Evolutionary conservation across 352 stramenopile genomes (phyloP).

Genomic region (Thalassiosira hispida): DNA sequence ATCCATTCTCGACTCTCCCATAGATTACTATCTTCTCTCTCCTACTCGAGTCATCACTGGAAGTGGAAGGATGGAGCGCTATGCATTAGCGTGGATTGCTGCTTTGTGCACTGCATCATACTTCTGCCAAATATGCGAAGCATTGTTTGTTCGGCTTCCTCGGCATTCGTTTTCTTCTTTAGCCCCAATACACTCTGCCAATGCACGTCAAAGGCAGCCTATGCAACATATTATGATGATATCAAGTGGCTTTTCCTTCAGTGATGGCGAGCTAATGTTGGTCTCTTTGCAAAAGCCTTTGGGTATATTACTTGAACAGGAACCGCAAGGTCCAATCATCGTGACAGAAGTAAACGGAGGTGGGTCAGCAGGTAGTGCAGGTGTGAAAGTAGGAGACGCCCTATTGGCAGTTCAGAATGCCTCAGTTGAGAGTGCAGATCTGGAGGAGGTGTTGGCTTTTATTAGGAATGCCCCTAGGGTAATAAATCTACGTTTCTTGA

Average conservation of each 20-base stretch:
- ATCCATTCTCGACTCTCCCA: no score
- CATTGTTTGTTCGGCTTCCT: no score
- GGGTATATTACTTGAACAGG: constrained; percentile 65
- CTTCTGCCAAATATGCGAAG: no score
- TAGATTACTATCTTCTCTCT: no score
- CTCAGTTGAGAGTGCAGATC: constrained; percentile 40
- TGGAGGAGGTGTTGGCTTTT: constrained; percentile 61
- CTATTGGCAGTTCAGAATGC: constrained; percentile 69
- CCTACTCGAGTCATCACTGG: no score
- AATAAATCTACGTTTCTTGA: constrained; percentile 61
- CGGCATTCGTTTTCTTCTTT: no score
- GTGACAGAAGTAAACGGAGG: constrained; percentile 44
- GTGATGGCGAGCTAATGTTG: constrained; percentile 63
- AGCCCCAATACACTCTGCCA: no score
- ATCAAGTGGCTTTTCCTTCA: constrained; percentile 56
- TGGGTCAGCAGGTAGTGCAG: constrained; percentile 47
- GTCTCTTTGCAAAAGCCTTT: constrained; percentile 70
- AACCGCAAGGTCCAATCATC: constrained; percentile 27
- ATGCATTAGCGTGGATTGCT: no score
- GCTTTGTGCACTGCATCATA: no score
- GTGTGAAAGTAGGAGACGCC: constrained; percentile 54
- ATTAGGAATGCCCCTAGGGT: constrained; percentile 60
- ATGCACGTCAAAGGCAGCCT: no score
- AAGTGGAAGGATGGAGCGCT: no score
- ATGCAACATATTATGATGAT: constrained; percentile 37